phyloP scores from a whole-genome alignment of 495 filamentous ascomycete genomes.

The Astrothelium macrocarpum region DNA sequence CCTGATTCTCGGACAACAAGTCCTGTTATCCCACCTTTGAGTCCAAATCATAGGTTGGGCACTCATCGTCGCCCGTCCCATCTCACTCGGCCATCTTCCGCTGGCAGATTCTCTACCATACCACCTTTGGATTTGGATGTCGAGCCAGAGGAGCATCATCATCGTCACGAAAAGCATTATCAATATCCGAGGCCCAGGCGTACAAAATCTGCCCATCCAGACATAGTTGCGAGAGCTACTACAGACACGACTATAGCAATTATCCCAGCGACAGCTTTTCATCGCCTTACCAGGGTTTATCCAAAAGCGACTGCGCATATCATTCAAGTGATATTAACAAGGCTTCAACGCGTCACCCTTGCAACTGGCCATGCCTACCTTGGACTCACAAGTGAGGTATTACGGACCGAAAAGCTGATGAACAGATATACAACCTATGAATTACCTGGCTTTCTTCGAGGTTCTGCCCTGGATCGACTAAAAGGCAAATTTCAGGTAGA shows the following conservation, averaged over 20 bases:
- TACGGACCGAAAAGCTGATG: slow-evolving; percentile 85
- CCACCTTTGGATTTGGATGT: slow-evolving; percentile 54
- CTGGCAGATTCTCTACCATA: slow-evolving; percentile 40
- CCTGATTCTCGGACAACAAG: slow-evolving; percentile 18
- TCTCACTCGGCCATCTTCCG: slow-evolving; percentile 19
- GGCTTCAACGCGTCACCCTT: slow-evolving; percentile 89
- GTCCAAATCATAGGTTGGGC: background rate
- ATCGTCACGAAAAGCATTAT: slow-evolving; percentile 15
- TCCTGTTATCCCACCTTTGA: slow-evolving; percentile 5
- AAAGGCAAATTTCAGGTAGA: slow-evolving; percentile 91
- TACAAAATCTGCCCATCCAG: slow-evolving; percentile 74
- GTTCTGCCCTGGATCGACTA: slow-evolving; percentile 68
- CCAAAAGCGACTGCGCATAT: slow-evolving; percentile 95
- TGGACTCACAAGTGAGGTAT: slow-evolving; percentile 78
- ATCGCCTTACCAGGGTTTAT: slow-evolving; percentile 86
- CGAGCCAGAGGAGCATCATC: slow-evolving; percentile 5
- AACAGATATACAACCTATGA: slow-evolving; percentile 85
- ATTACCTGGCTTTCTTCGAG: slow-evolving; percentile 83
- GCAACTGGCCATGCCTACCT: slow-evolving; percentile 90
- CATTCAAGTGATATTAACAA: slow-evolving; percentile 89
- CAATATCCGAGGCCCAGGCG: slow-evolving; percentile 11
- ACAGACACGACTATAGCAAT: slow-evolving; percentile 97
- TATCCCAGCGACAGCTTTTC: slow-evolving; percentile 91
- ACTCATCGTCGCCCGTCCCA: slow-evolving; percentile 13
- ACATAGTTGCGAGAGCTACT: slow-evolving; percentile 92